Evolutionary conservation across 495 filamentous ascomycete species (phyloP).

Genomic region (Tuber umbilicatum): DNA sequence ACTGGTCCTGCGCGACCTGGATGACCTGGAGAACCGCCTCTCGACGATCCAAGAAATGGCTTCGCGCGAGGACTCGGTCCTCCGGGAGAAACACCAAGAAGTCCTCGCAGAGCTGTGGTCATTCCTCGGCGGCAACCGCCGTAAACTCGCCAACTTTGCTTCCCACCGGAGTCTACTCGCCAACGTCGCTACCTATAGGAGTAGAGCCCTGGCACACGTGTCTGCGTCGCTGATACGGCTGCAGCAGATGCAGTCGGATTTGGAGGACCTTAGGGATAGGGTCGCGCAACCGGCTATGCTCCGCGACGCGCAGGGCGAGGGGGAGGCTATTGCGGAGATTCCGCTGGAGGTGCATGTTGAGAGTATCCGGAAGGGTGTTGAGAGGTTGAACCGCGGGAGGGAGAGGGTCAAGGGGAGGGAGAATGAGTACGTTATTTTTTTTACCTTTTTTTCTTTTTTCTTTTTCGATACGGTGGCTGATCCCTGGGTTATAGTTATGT

Average conservation of each 20-base stretch:
- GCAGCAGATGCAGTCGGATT: constrained; percentile 56
- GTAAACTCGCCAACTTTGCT: constrained; percentile 52
- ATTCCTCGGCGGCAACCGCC: constrained; percentile 58
- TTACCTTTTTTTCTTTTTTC: background rate
- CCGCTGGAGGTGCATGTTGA: constrained; percentile 64
- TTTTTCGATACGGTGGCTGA: background rate
- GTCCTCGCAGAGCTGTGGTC: constrained; percentile 58
- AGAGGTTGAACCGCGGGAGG: constrained; percentile 57
- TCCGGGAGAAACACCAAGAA: constrained; percentile 52
- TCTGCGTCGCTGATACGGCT: constrained; percentile 56
- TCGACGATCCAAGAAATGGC: constrained; percentile 59
- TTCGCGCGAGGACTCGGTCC: constrained; percentile 49
- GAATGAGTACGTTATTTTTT: constrained; percentile 45
- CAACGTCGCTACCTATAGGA: constrained; percentile 55
- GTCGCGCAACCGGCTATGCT: constrained; percentile 56
- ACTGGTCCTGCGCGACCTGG: constrained; percentile 52
- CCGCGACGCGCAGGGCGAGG: constrained; percentile 36
- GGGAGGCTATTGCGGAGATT: constrained; percentile 44
- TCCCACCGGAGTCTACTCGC: constrained; percentile 53
- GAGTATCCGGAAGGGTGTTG: constrained; percentile 59
- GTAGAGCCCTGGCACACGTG: constrained; percentile 55
- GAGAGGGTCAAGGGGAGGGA: constrained; percentile 53
- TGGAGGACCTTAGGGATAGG: constrained; percentile 62
- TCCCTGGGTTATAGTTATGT: constrained; percentile 15
- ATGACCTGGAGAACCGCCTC: constrained; percentile 58